phyloP scores from a whole-genome alignment of 768 basidiomycete genomes.

The Boletus rufocinnamomeus region DNA sequence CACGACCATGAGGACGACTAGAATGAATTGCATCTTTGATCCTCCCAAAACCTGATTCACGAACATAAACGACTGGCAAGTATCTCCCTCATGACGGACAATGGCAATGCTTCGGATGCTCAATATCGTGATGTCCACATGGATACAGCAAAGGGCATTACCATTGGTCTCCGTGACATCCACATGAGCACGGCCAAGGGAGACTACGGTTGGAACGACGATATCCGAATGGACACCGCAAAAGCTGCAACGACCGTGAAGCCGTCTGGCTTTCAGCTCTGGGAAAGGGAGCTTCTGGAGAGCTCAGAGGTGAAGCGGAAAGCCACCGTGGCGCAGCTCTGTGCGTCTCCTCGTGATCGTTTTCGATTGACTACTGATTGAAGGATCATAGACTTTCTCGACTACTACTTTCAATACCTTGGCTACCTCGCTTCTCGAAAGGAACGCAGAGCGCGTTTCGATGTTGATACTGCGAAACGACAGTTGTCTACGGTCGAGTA shows the following conservation, averaged over 20 bases:
- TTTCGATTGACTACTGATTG: slow-evolving; percentile 14
- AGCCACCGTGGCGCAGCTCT: slow-evolving; percentile 95
- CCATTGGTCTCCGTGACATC: slow-evolving; percentile 48
- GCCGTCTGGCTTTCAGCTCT: slow-evolving; percentile 56
- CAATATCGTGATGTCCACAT: slow-evolving; percentile 66
- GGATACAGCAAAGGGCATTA: slow-evolving; percentile 72
- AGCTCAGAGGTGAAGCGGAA: slow-evolving; percentile 91
- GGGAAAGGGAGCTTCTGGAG: slow-evolving; percentile 86
- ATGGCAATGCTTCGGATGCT: slow-evolving; percentile 19
- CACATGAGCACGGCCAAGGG: slow-evolving; percentile 68
- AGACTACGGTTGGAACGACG: slow-evolving; percentile 44
- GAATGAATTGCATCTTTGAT: not conserved
- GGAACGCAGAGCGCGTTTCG: slow-evolving; percentile 80
- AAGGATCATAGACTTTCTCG: slow-evolving; percentile 75
- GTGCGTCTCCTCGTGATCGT: slow-evolving; percentile 47
- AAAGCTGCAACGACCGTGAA: slow-evolving; percentile 50
- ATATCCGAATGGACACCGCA: slow-evolving; percentile 64
- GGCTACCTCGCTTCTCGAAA: slow-evolving; percentile 88
- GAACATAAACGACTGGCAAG: not conserved
- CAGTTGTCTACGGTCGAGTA: slow-evolving; percentile 56
- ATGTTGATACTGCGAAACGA: slow-evolving; percentile 76
- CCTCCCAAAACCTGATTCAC: not conserved
- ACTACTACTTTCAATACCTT: slow-evolving; percentile 96
- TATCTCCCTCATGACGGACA: slow-evolving; percentile 15
- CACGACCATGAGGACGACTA: not conserved